Evolutionary conservation across 805 yeast species (phyloP).

Genomic region (Kodamaea restingae): DNA sequence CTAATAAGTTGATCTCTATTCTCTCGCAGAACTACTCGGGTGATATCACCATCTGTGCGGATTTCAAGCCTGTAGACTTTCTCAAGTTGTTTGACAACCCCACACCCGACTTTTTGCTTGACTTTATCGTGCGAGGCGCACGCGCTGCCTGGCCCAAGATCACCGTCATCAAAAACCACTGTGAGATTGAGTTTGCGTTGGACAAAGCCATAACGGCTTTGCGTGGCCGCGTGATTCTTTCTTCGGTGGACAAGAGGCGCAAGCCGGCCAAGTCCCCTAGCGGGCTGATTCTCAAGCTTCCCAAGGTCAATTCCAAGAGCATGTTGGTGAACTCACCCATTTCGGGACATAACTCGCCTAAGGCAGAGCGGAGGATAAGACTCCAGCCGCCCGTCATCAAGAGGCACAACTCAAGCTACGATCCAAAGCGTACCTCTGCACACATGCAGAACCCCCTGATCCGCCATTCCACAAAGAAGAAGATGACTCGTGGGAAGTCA

Average conservation of each 20-base stretch:
- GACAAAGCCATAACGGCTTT: constrained; percentile 73
- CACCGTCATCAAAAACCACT: constrained; percentile 80
- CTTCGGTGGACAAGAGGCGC: constrained; percentile 17
- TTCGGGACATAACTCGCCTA: constrained; percentile 12
- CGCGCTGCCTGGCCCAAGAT: constrained; percentile 92
- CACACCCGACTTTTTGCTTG: constrained; percentile 65
- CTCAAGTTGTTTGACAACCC: constrained; percentile 74
- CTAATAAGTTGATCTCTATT: constrained; percentile 70
- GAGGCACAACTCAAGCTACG: constrained; percentile 21
- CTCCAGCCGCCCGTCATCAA: constrained; percentile 17
- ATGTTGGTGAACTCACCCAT: constrained; percentile 22
- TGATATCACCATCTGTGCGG: constrained; percentile 88
- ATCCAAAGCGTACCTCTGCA: constrained; percentile 14
- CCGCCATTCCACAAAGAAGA: constrained; percentile 7
- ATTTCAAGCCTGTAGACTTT: constrained; percentile 55
- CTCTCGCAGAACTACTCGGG: constrained; percentile 88
- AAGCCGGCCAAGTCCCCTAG: constrained; percentile 10
- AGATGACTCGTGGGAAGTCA: constrained; percentile 17
- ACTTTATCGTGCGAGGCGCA: constrained; percentile 76
- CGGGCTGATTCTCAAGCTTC: constrained; percentile 6
- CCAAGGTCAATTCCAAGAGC: constrained; percentile 1
- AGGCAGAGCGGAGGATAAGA: constrained; percentile 7
- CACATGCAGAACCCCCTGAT: constrained; percentile 14
- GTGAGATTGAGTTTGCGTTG: constrained; percentile 82
- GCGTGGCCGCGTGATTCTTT: constrained; percentile 54